Base-by-base conservation (phyloP, 208 protist genomes). In the Giardia muris region DNA sequence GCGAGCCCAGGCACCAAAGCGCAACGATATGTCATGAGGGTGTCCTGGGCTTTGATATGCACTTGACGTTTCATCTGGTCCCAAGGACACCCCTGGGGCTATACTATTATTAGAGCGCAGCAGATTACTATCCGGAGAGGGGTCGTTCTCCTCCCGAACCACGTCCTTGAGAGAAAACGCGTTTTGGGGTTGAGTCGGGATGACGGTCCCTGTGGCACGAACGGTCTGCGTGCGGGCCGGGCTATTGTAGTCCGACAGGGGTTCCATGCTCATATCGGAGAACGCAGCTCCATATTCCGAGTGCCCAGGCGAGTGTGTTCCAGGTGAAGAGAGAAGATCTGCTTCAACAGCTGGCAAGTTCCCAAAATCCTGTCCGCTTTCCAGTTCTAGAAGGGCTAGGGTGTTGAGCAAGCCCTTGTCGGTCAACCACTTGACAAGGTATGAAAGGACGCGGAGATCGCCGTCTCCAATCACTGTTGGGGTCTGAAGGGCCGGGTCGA, bases 221-320 rank as follows among this genome's bases (percentile, higher is more conserved):
- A 39, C 19, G 57, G 57, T 30, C 19, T 10, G 10, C 19, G 10
- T 76, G 10, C 57, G 57, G 57, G 57, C 57, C 19, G 57, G 57
- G 57, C 57, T 76, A 10, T 10, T 76, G 57, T 76, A 76, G 19
- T 76, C 57, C 10, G 57, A 76, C 10, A 76, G 10, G 30, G 57
- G 57, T 30, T 76, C 57, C 57, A 76, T 76, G 57, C 57, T 76
- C 57, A 76, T 76, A 76, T 76, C 57, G 57, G 57, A 76, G 57
- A 76, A 76, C 30, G 57, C 57, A 76, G 57, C 57, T 39, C 57
- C 57, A 76, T 39, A 39, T 39, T 76, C 57, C 19, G 57, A 76
- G 30, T 76, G 57, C 19, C 57, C 57, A 39, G 57, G 57, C 10
- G 57, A 76, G 57, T 76, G 57, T 30, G 57, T 76, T 10, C 57